Evolutionary conservation across 192 early-diverging fungal genomes (phyloP), one percentile per base, ranked within the genome.

Genomic region (Umbelopsis sp.): DNA sequence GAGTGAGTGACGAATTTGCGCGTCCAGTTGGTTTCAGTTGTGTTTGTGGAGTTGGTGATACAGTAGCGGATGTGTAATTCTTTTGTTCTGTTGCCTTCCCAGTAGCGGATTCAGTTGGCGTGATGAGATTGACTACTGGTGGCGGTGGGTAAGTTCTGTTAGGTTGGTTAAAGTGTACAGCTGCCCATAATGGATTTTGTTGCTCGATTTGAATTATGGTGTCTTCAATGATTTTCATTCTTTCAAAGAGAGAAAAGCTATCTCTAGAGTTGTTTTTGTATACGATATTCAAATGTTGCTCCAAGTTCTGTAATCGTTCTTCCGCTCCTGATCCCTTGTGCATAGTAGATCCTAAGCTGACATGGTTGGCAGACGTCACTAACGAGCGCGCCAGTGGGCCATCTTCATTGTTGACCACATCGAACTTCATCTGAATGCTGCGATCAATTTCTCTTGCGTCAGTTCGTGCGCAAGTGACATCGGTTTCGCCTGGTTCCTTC

Each of bases 151-250:
- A 88, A 59, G 65, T 77, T n/a, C 83, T 78, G 68, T 89, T 86
- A 1, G 90, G 90, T 68, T 91, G 90, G 52, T 92, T 88, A 71
- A 95, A 96, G 67, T 94, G 85, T 45, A 90, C 71, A 0, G 92
- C 89, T 4, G 93, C 85, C 92, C 92, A 95, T 6, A 86, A 78
- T 16, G 94, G 94, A 78, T 90, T 88, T 69, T 92, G 86, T 4
- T 82, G 72, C 62, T 96, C 94, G 21, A 96, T 70, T 52, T 86
- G 80, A 70, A 93, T 92, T 32, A 96, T 82, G 34, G 84, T 87
- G 71, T 93, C 86, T 74, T 96, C 94, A 25, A 96, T 73, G 22
- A 90, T 87, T 65, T 88, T 82, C 47, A 96, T 84, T 20, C 92
- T 80, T 81, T 82, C 68, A 80, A 79, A 67, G 73, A 79, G 21